Base-by-base conservation (phyloP, 345 rosid genomes). In the Arabis hirsuta region DNA sequence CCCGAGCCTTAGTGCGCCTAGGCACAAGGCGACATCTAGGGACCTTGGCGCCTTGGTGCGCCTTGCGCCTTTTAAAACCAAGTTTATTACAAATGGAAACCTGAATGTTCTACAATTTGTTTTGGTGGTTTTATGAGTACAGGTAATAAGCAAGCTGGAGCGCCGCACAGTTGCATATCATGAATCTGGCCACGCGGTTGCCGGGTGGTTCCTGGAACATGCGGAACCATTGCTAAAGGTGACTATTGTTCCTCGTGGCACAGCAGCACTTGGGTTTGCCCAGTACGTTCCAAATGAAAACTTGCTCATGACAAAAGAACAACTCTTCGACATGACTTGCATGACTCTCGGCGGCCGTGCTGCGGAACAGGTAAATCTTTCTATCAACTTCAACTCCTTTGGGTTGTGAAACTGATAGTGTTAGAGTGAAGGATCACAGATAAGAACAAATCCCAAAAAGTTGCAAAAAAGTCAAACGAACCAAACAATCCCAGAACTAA, bases 271-370 rank as follows among this genome's bases (percentile, higher is more conserved):
- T 34, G 97, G 98, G 1, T 94, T 94, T 82, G 96, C 98, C 36
- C 98, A 91, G 78, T 94, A 91, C 44, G 98, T 91, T 66, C 97
- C 97, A 39, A 94, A 89, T 71, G 98, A 94, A 79, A 91, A 91
- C 83, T 93, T 91, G 71, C 87, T 91, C 76, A 82, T 89, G 91
- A 94, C 98, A 31, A 91, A 94, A 76, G 97, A 94, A 63, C 98
- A 94, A 76, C 92, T 94, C 60, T 94, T 91, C n/a, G 97, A 94
- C 71, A 81, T 91, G 87, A 91, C 97, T 7, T 94, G 97, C 82
- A 86, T 91, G 98, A 91, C 97, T 60, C 96, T 94, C 6, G 98
- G 98, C 1, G 98, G 98, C 60, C 84, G 96, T 57, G 98, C 98
- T 19, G 93, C 97, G 48, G 98, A 94, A 76, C 91, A 94, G 97